Evolutionary conservation across 495 filamentous ascomycete species (phyloP).

Genomic region (Tirmania nivea): DNA sequence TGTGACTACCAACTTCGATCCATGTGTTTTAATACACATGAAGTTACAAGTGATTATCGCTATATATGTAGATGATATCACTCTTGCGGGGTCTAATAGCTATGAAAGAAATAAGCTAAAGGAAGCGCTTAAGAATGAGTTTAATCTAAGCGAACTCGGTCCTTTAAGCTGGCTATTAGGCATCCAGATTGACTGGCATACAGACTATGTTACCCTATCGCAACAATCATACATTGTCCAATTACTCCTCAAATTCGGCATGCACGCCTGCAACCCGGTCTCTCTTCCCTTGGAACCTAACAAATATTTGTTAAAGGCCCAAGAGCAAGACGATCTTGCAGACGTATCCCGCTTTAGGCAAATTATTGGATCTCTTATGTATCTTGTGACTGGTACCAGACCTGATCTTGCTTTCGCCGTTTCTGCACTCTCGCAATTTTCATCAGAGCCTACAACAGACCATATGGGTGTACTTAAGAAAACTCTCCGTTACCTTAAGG

Average conservation of each 20-base stretch:
- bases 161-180: not conserved
- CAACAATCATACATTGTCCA: conserved; percentile 1
- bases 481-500: too few relatives aligned
- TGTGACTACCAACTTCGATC: too few relatives aligned
- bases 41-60: too few relatives aligned
- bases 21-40: too few relatives aligned
- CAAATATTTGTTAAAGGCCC: not conserved
- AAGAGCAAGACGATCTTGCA: not conserved
- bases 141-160: not conserved
- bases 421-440: conserved; percentile 3
- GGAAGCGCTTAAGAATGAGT: not conserved
- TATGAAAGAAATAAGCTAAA: not conserved
- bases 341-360: conserved; percentile 1
- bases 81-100: conserved; percentile 1
- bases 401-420: conserved; percentile 7
- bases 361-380: conserved; percentile 4
- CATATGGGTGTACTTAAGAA: not conserved
- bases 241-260: not conserved
- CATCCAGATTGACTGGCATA: not conserved
- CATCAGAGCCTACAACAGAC: not conserved
- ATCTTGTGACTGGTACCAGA: conserved; percentile 3
- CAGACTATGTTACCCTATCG: not conserved
- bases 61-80: conserved; percentile 1
- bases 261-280: not conserved
- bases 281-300: not conserved